A percentile compares a stretch with the other conserved stretches of the same genome.
Evolutionary conservation across 139 green algal species (phyloP).

Genomic region (Dunaliella sp.): DNA sequence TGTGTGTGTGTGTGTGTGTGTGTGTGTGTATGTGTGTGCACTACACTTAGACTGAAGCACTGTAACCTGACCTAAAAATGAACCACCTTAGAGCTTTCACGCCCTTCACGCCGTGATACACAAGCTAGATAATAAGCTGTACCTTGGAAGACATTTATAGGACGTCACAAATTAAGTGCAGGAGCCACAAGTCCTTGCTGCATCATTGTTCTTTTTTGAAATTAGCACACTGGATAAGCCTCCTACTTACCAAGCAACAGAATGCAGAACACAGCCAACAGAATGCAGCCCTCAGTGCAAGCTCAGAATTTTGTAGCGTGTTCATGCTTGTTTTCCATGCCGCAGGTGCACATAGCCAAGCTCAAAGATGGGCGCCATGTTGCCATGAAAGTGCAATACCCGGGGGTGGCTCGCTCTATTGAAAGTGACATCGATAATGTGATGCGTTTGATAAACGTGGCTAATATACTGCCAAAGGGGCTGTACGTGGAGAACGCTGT

Average conservation of each 20-base stretch:
- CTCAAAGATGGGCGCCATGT: slow-evolving; percentile 71
- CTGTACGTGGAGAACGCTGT: slow-evolving; percentile 87
- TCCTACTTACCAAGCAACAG: no score
- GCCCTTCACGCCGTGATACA: no score
- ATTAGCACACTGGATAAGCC: neutral
- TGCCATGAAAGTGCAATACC: slow-evolving; percentile 80
- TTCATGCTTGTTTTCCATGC: neutral
- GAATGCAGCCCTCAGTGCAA: neutral
- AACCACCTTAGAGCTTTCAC: no score
- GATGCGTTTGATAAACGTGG: slow-evolving; percentile 77
- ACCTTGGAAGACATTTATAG: no score
- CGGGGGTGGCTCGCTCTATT: slow-evolving; percentile 84
- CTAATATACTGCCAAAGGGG: slow-evolving; percentile 81
- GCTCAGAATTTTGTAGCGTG: neutral
- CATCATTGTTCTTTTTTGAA: neutral
- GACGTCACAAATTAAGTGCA: no score
- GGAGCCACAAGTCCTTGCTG: no score
- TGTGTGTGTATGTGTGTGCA: neutral
- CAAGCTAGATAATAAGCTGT: no score
- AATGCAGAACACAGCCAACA: no score
- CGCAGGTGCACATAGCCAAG: slow-evolving; percentile 76
- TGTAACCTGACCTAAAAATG: no score
- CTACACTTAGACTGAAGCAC: no score
- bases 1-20: neutral
- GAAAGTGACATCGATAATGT: slow-evolving; percentile 94